phyloP scores from a whole-genome alignment of 176 grass and related monocot genomes.

The Bromus sterilis region DNA sequence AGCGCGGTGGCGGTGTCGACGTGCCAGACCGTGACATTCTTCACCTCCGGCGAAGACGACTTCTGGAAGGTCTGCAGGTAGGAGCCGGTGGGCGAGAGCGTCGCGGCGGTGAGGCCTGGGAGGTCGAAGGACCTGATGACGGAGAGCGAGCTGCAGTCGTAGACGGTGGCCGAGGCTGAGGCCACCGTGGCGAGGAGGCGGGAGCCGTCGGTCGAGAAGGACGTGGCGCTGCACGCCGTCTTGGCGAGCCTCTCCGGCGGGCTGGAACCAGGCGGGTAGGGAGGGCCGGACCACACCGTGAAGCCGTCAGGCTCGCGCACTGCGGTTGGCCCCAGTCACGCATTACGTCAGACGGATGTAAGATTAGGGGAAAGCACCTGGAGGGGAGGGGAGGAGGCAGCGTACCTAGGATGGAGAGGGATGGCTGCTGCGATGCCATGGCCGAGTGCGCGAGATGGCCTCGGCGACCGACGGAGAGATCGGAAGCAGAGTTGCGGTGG shows the following conservation, averaged over 20 bases:
- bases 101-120: conserved; percentile 51
- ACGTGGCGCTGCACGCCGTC: conserved; percentile 41
- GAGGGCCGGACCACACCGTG: conserved; percentile 80
- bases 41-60: conserved; percentile 66
- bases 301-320: conserved; percentile 80
- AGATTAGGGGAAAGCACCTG: not conserved
- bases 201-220: conserved; percentile 61
- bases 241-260: conserved; percentile 56
- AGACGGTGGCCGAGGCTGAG: conserved; percentile 47
- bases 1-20: conserved; percentile 42
- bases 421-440: conserved; percentile 33
- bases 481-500: conserved; percentile 2
- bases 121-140: conserved; percentile 72
- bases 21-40: conserved; percentile 81
- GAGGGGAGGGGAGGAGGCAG: not conserved
- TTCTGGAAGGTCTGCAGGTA: conserved; percentile 95
- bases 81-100: conserved; percentile 62
- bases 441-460: not conserved
- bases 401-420: conserved; percentile 54
- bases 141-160: conserved; percentile 40
- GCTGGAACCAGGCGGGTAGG: conserved; percentile 40
- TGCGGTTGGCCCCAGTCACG: conserved; percentile 10
- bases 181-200: conserved; percentile 59
- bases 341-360: conserved; percentile 21
- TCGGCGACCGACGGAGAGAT: conserved; percentile 11